phyloP scores from a whole-genome alignment of 257 asterid species.

The Apocynum venetum region DNA sequence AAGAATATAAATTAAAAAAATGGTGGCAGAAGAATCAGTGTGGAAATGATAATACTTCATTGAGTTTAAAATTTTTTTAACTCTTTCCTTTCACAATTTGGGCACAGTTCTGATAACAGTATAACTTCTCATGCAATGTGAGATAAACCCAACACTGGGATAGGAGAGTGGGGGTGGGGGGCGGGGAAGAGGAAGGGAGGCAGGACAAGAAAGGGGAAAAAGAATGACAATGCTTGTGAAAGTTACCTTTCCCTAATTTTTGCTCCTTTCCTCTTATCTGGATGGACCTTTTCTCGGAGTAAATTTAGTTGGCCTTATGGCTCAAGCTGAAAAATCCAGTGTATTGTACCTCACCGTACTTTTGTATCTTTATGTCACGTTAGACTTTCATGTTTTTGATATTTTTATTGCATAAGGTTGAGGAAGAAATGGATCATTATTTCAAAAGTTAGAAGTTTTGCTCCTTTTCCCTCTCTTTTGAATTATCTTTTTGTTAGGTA shows the following conservation, averaged over 20 bases:
- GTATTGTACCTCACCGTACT: neutral
- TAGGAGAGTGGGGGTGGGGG: neutral
- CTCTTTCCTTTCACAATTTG: neutral
- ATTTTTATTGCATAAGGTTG: neutral
- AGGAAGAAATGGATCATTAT: neutral
- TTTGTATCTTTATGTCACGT: neutral
- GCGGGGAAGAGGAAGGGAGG: neutral
- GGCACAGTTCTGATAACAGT: no score
- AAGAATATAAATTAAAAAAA: neutral
- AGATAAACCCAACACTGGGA: neutral
- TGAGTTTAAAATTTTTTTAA: neutral
- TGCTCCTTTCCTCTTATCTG: neutral
- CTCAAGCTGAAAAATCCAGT: no score
- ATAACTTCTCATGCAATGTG: neutral
- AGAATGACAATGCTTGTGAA: neutral
- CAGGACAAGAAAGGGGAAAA: neutral
- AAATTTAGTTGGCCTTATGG: neutral
- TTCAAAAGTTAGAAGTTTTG: neutral
- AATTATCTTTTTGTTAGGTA: slow-evolving; percentile 50
- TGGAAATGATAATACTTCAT: neutral
- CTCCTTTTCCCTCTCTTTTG: neutral
- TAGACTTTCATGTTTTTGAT: neutral
- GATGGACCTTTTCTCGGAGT: neutral
- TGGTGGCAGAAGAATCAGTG: neutral
- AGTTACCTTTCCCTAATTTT: neutral